These are phyloP conservation scores for Colletotrichum sp. DNA, from an alignment of 2,329 filamentous ascomycete species.

Conservation along the genomic window DNA sequence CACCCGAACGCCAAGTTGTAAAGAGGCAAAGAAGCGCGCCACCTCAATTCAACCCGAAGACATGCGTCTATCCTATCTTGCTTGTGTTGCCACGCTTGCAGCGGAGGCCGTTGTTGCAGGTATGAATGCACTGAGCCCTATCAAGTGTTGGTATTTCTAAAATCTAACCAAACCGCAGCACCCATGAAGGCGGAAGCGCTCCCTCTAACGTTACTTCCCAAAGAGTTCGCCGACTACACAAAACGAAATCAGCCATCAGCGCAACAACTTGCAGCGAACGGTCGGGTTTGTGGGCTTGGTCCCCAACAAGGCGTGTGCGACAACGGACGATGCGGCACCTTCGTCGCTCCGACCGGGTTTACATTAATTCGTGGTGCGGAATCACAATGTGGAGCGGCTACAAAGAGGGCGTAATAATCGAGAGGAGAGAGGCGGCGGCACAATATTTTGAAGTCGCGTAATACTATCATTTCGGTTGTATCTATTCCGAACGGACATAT, in stretches of 20 bases:
- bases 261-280: neutral
- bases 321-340: slow-evolving; percentile 11
- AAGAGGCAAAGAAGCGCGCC: neutral
- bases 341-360: slow-evolving; percentile 5
- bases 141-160: too few relatives aligned
- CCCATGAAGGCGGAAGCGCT: slow-evolving; percentile 1
- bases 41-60: neutral
- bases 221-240: neutral
- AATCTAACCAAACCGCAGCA: neutral
- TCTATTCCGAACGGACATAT: neutral
- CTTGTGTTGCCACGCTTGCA: neutral
- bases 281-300: neutral
- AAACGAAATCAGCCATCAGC: neutral
- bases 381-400: neutral
- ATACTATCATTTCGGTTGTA: neutral
- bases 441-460: neutral
- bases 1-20: too few relatives aligned
- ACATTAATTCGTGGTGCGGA: neutral
- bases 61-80: neutral
- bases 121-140: neutral
- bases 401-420: neutral
- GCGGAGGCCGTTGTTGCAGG: neutral
- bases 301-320: neutral
- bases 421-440: neutral
- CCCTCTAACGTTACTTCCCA: neutral